Evolutionary conservation across 2,329 filamentous ascomycete genomes (phyloP).

Genomic region (Nectriaceae sp.): DNA sequence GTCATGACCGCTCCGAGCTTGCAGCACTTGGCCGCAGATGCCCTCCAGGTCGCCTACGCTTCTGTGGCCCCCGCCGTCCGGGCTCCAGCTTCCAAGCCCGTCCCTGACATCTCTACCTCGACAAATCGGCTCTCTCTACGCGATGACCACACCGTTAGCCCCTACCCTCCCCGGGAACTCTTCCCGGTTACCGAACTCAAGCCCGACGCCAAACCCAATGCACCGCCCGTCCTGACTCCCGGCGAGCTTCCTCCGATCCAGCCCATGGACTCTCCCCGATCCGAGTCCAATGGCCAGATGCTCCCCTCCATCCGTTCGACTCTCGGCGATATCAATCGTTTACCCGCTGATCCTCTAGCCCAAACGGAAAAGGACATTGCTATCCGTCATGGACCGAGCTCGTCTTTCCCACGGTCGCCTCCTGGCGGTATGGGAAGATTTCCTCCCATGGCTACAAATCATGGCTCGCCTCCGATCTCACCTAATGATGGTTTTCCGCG

Average conservation of each 20-base stretch:
- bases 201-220: constrained; percentile 22
- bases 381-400: constrained; percentile 22
- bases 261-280: constrained; percentile 34
- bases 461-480: constrained; percentile 50
- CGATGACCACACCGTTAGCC: constrained; percentile 29
- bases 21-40: constrained; percentile 35
- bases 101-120: constrained; percentile 31
- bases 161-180: constrained; percentile 10
- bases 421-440: constrained; percentile 34
- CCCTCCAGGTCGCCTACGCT: constrained; percentile 16
- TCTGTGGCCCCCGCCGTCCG: constrained; percentile 12
- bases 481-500: constrained; percentile 48
- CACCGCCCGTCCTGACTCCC: constrained; percentile 27
- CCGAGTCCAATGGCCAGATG: constrained; percentile 36
- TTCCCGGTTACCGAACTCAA: constrained; percentile 10
- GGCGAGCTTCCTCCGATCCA: constrained; percentile 41
- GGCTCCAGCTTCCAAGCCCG: constrained; percentile 9
- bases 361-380: constrained; percentile 35
- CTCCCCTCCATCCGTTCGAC: constrained; percentile 43
- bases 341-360: constrained; percentile 31
- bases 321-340: constrained; percentile 37
- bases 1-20: constrained; percentile 26
- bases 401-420: constrained; percentile 38
- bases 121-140: constrained; percentile 36
- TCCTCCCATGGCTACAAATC: constrained; percentile 30